Evolutionary conservation across 1,284 basidiomycete species (phyloP).

Genomic region (Sporisorium graminicola): DNA sequence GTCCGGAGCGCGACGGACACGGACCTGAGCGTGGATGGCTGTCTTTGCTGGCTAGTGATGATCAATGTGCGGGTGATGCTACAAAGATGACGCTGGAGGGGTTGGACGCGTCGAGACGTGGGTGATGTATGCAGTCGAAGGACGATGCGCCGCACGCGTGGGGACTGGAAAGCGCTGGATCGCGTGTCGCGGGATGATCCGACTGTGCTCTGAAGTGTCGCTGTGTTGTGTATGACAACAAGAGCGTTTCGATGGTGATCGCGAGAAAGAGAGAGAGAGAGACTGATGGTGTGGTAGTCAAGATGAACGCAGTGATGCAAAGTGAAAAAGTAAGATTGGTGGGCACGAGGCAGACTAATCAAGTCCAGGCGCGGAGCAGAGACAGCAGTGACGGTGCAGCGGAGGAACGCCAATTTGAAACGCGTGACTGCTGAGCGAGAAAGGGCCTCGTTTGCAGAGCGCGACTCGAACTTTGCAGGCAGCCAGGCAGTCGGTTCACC

Average conservation of each 20-base stretch:
- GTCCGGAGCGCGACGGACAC: conserved; percentile 25
- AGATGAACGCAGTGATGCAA: neutral
- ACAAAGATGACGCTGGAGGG: conserved; percentile 1
- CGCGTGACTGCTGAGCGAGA: conserved; percentile 12
- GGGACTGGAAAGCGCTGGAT: neutral
- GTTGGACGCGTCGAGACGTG: conserved; percentile 13
- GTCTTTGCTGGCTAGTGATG: conserved; percentile 15
- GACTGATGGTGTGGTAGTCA: neutral
- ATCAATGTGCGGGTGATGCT: neutral
- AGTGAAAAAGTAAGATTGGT: conserved; percentile 1
- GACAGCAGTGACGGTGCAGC: conserved; percentile 2
- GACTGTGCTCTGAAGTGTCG: neutral
- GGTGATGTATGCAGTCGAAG: conserved; percentile 15
- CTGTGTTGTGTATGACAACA: neutral
- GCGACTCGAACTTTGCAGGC: conserved; percentile 25
- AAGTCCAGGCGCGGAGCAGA: no score
- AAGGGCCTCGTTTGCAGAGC: conserved; percentile 8
- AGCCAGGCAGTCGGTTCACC: conserved; percentile 1
- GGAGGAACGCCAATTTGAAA: conserved; percentile 16
- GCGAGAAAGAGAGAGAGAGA: neutral
- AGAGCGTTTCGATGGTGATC: neutral
- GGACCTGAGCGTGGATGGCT: conserved; percentile 6
- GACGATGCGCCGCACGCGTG: neutral
- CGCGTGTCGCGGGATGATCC: neutral
- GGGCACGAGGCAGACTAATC: conserved; percentile 12